Base-by-base conservation (phyloP, 208 protist species). In the Porcisia deanei region DNA sequence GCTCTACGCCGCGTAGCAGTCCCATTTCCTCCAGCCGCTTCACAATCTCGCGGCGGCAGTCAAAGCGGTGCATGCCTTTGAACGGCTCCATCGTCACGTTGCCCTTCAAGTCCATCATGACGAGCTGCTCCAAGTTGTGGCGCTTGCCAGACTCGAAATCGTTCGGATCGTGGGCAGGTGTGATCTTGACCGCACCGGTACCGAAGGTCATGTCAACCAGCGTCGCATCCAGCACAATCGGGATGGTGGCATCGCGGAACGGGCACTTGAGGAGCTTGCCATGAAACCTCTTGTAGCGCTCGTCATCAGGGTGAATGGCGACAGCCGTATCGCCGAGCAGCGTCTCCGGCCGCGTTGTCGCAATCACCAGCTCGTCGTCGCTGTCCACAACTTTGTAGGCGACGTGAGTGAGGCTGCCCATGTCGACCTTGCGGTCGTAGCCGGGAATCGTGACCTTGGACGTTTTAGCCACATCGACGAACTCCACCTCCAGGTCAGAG, bases 91-190 rank as follows among this genome's bases (percentile, higher is more conserved):
- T 91, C 71, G 87, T 97, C 70, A 99, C 97, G 34, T 82, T 81
- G 66, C 99, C 99, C 65, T 99, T 96, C 41, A 99, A 88, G 69
- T 95, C 98, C 67, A 99, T 96, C 73, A 99, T 96, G 64, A 88
- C 97, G 59, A 99, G 84, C 78, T 98, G 94, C 75, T 54, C 74
- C 25, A 99, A 93, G 47, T 98, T 94, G 93, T 99, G 98, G 64
- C 98, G 91, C 64, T 94, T 67, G 64, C 98, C 99, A 71, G 91
- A 91, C 83, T 99, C 98, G 85, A 99, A 99, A 95, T 99, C 99
- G 90, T 99, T 99, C 37, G 89, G 96, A 91, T 99, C 99, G 85
- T 99, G 99, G n/a, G 98, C 98, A 22, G 99, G 99, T 25, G 99
- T 99, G 63, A 99, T 95, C 83, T 98, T 98, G 20, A 98, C 96